A percentile compares a stretch with the other conserved stretches of the same genome.
These are phyloP conservation scores for Artemisia annua DNA, from an alignment of 129 eudicot genomes.

Conservation along the genomic window DNA sequence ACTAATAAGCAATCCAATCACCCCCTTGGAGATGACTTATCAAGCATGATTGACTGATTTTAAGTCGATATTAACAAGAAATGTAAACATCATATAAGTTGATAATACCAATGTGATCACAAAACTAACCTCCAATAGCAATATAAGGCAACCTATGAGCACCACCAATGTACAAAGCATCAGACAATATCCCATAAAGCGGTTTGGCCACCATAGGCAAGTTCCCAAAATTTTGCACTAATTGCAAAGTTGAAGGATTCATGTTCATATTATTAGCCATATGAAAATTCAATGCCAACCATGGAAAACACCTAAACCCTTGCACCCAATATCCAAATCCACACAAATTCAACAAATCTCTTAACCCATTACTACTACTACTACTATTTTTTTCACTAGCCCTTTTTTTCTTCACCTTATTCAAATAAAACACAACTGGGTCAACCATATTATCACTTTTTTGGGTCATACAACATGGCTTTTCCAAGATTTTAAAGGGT, in stretches of 20 bases:
- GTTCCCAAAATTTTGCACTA: constrained; percentile 70
- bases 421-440: constrained; percentile 35
- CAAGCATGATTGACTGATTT: no score
- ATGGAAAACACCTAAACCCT: constrained; percentile 95
- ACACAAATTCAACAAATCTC: constrained; percentile 56
- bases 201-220: constrained; percentile 98
- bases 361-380: constrained; percentile 11
- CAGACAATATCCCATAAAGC: constrained; percentile 84
- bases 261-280: constrained; percentile 73
- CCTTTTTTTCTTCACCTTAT: constrained; percentile 36
- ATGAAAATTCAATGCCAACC: constrained; percentile 83
- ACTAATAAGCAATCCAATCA: no score
- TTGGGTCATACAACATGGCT: not conserved
- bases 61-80: no score
- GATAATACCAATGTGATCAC: constrained; percentile 17
- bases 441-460: constrained; percentile 22
- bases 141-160: constrained; percentile 86
- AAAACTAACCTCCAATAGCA: constrained; percentile 74
- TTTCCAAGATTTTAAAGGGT: constrained; percentile 29
- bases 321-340: constrained; percentile 95
- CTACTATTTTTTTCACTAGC: constrained; percentile 19
- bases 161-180: constrained; percentile 79
- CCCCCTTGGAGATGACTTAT: no score
- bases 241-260: constrained; percentile 78
- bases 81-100: no score